Conservation (phyloP, 78 protist genomes). For the Tieghemostelium lacteum region DNA sequence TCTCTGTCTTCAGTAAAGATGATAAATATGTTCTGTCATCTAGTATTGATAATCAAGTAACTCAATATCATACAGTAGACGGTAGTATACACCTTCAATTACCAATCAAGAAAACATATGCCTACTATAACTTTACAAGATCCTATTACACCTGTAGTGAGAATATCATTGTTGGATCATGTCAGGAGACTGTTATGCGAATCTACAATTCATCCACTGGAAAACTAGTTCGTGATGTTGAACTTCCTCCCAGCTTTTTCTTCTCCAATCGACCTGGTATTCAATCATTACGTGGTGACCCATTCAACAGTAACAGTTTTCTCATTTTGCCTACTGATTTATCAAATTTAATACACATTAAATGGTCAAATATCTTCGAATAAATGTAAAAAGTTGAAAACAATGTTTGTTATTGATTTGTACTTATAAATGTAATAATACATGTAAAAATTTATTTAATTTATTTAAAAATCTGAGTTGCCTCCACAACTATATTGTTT, state of each 20-base stretch:
- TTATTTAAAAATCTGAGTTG: too few relatives aligned
- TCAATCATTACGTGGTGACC: not conserved
- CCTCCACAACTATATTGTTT: too few relatives aligned
- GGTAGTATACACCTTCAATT: slow-evolving; percentile 1
- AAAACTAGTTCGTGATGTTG: not conserved
- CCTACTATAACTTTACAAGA: not conserved
- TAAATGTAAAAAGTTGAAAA: too few relatives aligned
- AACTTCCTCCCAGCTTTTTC: not conserved
- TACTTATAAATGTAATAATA: too few relatives aligned
- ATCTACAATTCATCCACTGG: not conserved
- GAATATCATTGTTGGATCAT: not conserved
- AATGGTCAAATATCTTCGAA: too few relatives aligned
- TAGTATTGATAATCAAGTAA: not conserved
- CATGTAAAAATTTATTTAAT: too few relatives aligned
- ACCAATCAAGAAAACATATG: not conserved
- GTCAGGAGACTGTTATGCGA: not conserved
- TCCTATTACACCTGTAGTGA: slow-evolving; percentile 4
- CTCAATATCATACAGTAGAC: not conserved
- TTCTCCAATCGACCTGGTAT: not conserved
- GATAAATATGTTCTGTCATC: not conserved
- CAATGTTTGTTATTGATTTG: too few relatives aligned
- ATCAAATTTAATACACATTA: too few relatives aligned
- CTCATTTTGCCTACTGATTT: too few relatives aligned
- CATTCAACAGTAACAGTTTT: not conserved
- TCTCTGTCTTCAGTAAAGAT: not conserved